phyloP scores from a whole-genome alignment of 2,329 filamentous ascomycete genomes.

The Coleophoma cylindrospora region DNA sequence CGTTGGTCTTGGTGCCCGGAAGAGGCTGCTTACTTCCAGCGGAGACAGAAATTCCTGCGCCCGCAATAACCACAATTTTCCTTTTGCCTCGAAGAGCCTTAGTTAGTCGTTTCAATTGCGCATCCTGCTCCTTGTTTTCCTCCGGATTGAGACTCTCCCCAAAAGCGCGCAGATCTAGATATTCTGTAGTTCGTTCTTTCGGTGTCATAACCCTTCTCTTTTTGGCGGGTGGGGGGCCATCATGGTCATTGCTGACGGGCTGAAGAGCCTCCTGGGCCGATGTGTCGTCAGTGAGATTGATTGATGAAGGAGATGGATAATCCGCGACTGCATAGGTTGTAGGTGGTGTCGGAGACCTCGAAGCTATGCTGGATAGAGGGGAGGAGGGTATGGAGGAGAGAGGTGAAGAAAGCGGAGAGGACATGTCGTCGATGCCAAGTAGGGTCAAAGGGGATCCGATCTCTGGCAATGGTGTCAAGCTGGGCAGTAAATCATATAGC shows the following conservation, averaged over 20 bases:
- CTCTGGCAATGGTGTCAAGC: too few species aligned
- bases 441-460: background rate
- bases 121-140: constrained; percentile 48
- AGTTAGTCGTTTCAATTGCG: constrained; percentile 65
- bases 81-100: constrained; percentile 79
- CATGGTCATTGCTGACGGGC: constrained; percentile 25
- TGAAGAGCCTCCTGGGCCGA: constrained; percentile 14
- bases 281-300: constrained; percentile 18
- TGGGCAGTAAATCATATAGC: too few species aligned
- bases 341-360: constrained; percentile 27
- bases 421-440: background rate
- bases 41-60: constrained; percentile 93
- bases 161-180: constrained; percentile 62
- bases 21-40: constrained; percentile 68
- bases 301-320: constrained; percentile 25
- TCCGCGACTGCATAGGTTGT: constrained; percentile 4
- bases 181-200: constrained; percentile 72
- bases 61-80: constrained; percentile 95
- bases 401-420: background rate
- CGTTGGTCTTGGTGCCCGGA: background rate
- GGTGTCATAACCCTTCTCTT: constrained; percentile 62
- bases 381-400: constrained; percentile 19
- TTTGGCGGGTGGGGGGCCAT: constrained; percentile 68
- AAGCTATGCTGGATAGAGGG: constrained; percentile 27
- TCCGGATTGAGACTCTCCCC: constrained; percentile 40